Conservation (phyloP, 495 filamentous ascomycete genomes). For the Annulohypoxylon moriforme region DNA sequence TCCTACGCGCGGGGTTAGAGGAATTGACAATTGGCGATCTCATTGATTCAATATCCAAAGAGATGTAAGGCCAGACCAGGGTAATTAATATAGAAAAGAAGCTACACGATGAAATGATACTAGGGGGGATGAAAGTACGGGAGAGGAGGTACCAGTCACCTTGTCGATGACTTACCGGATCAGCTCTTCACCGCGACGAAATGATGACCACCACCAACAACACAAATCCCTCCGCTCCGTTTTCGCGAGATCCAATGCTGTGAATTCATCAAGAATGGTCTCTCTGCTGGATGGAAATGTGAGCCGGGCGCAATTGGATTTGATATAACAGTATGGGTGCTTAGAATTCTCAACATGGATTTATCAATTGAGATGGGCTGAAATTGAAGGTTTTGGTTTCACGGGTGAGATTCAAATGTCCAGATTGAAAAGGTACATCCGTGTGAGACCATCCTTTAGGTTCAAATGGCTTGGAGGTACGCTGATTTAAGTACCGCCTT, state of each 20-base stretch:
- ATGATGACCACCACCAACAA: conserved; percentile 37
- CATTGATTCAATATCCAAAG: conserved; percentile 3
- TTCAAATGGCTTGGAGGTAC: conserved; percentile 11
- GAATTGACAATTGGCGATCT: conserved; percentile 1
- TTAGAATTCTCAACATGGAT: conserved; percentile 23
- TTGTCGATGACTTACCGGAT: conserved; percentile 29
- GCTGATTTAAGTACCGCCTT: background rate
- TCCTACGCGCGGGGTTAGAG: conserved; percentile 33
- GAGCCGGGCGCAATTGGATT: background rate
- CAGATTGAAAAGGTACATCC: conserved; percentile 34
- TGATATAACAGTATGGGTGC: conserved; percentile 22
- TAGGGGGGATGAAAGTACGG: background rate
- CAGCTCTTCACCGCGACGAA: conserved; percentile 41
- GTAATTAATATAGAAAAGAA: conserved; percentile 8
- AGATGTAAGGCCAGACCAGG: background rate
- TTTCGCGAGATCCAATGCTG: conserved; percentile 32
- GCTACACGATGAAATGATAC: background rate
- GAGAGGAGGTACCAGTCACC: conserved; percentile 14
- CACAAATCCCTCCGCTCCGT: conserved; percentile 43
- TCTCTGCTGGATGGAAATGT: conserved; percentile 10
- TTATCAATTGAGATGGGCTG: conserved; percentile 41
- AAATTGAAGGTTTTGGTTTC: conserved; percentile 47
- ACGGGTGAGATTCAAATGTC: conserved; percentile 45
- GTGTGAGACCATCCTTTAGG: conserved; percentile 13
- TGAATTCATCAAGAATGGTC: conserved; percentile 37